These are phyloP conservation scores for Xylaria arbuscula DNA, from an alignment of 2,329 filamentous ascomycete genomes.

Conservation along the genomic window DNA sequence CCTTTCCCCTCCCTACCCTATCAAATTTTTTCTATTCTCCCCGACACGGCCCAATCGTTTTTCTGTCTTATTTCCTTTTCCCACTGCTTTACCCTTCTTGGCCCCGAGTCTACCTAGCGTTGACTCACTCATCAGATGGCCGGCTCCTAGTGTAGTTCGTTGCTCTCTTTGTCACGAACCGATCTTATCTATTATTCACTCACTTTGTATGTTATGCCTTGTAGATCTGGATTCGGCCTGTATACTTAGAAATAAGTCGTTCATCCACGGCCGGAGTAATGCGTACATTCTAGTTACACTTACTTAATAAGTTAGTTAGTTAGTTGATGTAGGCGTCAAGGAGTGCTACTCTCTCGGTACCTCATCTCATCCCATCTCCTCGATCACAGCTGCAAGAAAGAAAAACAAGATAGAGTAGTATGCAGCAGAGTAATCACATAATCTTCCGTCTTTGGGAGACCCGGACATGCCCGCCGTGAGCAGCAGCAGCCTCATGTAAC, in stretches of 20 bases:
- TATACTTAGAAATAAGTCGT: background rate
- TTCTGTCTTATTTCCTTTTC: constrained; percentile 6
- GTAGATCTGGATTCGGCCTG: background rate
- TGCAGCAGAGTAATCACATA: constrained; percentile 9
- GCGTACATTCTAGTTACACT: background rate
- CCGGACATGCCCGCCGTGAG: constrained; percentile 29
- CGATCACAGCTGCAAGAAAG: background rate
- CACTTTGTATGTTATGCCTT: constrained; percentile 1
- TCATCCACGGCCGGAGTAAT: too few species aligned
- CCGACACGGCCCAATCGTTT: background rate
- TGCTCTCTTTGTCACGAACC: background rate
- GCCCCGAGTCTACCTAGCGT: constrained; percentile 28
- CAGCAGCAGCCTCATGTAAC: constrained; percentile 37
- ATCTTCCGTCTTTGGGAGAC: background rate
- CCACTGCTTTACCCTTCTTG: background rate
- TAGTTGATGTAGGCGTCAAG: constrained; percentile 21
- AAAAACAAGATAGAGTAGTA: background rate
- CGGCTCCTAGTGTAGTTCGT: background rate
- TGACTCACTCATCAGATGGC: constrained; percentile 31
- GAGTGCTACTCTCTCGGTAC: background rate
- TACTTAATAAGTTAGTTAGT: background rate
- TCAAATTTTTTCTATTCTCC: constrained; percentile 27
- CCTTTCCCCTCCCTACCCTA: constrained; percentile 33
- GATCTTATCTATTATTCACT: background rate
- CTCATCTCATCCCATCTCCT: constrained; percentile 1